Evolutionary conservation across 768 basidiomycete species (phyloP).

Genomic region (Kwoniella sp.): DNA sequence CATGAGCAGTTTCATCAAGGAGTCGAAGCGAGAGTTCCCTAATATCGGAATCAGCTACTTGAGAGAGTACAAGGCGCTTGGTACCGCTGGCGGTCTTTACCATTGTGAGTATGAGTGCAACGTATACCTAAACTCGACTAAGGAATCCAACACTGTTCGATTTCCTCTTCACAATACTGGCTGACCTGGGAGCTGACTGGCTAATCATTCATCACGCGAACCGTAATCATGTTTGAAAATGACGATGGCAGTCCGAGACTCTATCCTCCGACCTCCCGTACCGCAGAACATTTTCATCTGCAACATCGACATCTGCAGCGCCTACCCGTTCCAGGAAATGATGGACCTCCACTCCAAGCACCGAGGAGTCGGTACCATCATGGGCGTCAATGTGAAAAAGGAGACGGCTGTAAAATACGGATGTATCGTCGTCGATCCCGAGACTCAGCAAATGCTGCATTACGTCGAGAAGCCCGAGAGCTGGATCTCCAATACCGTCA

Average conservation of each 20-base stretch:
- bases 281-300: conserved; percentile 59
- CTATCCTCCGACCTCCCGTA: conserved; percentile 53
- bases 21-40: conserved; percentile 58
- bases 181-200: no score
- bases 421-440: conserved; percentile 58
- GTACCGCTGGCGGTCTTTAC: conserved; percentile 58
- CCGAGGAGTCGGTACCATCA: conserved; percentile 58
- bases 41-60: conserved; percentile 58
- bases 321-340: conserved; percentile 56
- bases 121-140: no score
- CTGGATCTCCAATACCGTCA: conserved; percentile 58
- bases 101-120: no score
- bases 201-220: no score
- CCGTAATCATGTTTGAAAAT: no score
- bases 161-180: no score
- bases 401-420: conserved; percentile 58
- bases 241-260: conserved; percentile 54
- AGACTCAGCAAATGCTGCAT: conserved; percentile 53
- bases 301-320: conserved; percentile 59
- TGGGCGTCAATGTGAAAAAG: conserved; percentile 57
- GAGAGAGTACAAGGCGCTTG: conserved; percentile 58
- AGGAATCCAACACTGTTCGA: no score
- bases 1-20: conserved; percentile 57
- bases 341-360: conserved; percentile 56
- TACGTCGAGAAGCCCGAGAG: conserved; percentile 60